Evolutionary conservation across 1,284 basidiomycete genomes (phyloP).

Genomic region (Stygiomarasmius scandens): DNA sequence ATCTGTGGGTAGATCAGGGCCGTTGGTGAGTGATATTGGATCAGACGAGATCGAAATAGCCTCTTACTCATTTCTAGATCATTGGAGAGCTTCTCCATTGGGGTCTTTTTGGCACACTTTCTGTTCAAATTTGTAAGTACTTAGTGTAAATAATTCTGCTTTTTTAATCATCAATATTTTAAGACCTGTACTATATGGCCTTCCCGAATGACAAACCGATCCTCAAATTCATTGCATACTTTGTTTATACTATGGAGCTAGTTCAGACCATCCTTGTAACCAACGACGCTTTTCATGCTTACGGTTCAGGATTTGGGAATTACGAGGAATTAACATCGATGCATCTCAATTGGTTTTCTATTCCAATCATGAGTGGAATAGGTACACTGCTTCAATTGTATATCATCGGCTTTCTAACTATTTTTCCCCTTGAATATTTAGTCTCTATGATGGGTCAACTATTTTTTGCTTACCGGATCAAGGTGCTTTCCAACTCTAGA

Average conservation of each 20-base stretch:
- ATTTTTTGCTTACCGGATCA: constrained; percentile 32
- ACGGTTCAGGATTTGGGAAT: constrained; percentile 1
- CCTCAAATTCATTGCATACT: background rate
- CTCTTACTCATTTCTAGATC: background rate
- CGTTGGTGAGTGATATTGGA: too few species aligned
- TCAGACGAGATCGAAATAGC: too few species aligned
- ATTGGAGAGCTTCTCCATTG: constrained; percentile 2
- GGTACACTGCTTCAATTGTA: background rate
- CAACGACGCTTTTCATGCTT: constrained; percentile 1
- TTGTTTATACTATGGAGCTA: background rate
- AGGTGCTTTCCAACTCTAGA: constrained; percentile 22
- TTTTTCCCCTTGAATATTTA: background rate
- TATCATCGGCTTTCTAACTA: too few species aligned
- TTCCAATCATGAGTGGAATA: background rate
- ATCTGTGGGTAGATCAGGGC: too few species aligned
- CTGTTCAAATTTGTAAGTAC: constrained; percentile 2
- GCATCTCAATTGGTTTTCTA: background rate
- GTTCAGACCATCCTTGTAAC: background rate
- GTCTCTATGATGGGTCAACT: constrained; percentile 25
- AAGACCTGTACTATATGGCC: constrained; percentile 4
- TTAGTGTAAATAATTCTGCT: too few species aligned
- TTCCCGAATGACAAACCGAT: background rate
- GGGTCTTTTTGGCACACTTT: background rate
- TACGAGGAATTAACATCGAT: background rate
- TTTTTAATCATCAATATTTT: background rate